Percentiles rank a stretch among this genome's conserved stretches.
phyloP scores from a whole-genome alignment of 306 rosid species.

The Trichosanthes truncata region DNA sequence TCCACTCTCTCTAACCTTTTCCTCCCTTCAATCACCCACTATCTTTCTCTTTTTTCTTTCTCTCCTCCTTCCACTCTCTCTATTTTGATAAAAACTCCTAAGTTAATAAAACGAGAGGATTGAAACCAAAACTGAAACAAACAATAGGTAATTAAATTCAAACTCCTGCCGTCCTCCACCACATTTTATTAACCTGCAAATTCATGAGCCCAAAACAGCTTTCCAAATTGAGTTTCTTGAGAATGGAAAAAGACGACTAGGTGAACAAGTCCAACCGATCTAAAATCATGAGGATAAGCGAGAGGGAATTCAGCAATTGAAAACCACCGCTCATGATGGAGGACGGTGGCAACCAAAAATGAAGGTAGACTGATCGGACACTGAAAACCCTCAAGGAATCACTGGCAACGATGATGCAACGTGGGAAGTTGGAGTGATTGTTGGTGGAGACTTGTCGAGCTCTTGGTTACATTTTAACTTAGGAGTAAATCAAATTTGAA shows the following conservation, averaged over 20 bases:
- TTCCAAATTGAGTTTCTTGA: constrained; percentile 41
- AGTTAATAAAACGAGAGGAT: too few species aligned
- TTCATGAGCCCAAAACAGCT: constrained; percentile 38
- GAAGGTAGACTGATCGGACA: constrained; percentile 32
- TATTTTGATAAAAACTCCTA: too few species aligned
- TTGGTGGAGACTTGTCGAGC: constrained; percentile 41
- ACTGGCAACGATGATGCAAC: constrained; percentile 43
- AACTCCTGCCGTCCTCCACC: too few species aligned
- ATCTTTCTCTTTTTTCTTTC: too few species aligned
- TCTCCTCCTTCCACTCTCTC: too few species aligned
- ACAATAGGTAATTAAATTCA: too few species aligned
- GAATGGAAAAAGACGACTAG: constrained; percentile 36
- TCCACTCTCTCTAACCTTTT: too few species aligned
- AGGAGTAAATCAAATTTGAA: too few species aligned
- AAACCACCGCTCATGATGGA: constrained; percentile 49
- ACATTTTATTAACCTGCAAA: constrained; percentile 34
- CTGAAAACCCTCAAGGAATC: constrained; percentile 34
- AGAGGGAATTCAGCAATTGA: constrained; percentile 33
- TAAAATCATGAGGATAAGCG: constrained; percentile 32
- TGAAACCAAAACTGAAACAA: too few species aligned
- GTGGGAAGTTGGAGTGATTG: constrained; percentile 62
- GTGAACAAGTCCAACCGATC: constrained; percentile 52
- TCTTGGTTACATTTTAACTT: too few species aligned
- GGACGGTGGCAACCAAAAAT: constrained; percentile 63
- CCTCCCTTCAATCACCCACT: too few species aligned